A percentile compares a stretch with the other conserved stretches of the same genome.
Conservation (phyloP, 805 yeast genomes). For the Wickerhamomyces strasburgensis region DNA sequence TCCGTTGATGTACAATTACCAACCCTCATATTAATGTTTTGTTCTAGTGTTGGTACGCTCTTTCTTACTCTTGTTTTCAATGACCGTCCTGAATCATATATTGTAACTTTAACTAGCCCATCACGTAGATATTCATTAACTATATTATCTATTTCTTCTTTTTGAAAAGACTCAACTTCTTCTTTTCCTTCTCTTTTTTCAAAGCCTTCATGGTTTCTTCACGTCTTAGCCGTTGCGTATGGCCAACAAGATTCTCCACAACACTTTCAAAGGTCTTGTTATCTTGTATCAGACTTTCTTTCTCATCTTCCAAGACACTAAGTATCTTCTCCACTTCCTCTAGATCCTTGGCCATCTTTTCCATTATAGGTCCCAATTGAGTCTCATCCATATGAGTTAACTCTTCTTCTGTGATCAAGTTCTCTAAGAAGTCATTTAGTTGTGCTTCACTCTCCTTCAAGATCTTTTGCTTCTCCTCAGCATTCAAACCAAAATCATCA, state of each 20-base stretch:
- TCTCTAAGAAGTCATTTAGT: conserved; percentile 16
- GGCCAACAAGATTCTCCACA: conserved; percentile 85
- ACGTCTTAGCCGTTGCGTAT: conserved; percentile 74
- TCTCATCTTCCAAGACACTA: conserved; percentile 48
- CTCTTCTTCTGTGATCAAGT: conserved; percentile 14
- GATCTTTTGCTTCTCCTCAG: conserved; percentile 26
- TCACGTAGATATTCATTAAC: neutral
- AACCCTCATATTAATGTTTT: neutral
- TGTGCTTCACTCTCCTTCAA: conserved; percentile 19
- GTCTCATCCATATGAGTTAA: conserved; percentile 26
- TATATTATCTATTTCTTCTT: conserved; percentile 3
- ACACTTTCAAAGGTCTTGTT: conserved; percentile 78
- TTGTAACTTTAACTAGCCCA: neutral
- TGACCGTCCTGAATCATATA: conserved; percentile 9
- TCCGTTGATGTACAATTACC: neutral
- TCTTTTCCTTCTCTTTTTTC: conserved; percentile 27
- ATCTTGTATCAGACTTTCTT: conserved; percentile 50
- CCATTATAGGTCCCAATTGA: conserved; percentile 35
- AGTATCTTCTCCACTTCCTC: conserved; percentile 34
- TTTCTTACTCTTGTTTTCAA: conserved; percentile 7
- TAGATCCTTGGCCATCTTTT: conserved; percentile 30
- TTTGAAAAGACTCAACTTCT: conserved; percentile 14
- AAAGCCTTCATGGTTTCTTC: conserved; percentile 34
- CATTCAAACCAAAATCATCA: conserved; percentile 29
- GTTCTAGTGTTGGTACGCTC: conserved; percentile 1